Evolutionary conservation across 192 early-diverging fungal species (phyloP).

Genomic region (Linnemannia zychae): DNA sequence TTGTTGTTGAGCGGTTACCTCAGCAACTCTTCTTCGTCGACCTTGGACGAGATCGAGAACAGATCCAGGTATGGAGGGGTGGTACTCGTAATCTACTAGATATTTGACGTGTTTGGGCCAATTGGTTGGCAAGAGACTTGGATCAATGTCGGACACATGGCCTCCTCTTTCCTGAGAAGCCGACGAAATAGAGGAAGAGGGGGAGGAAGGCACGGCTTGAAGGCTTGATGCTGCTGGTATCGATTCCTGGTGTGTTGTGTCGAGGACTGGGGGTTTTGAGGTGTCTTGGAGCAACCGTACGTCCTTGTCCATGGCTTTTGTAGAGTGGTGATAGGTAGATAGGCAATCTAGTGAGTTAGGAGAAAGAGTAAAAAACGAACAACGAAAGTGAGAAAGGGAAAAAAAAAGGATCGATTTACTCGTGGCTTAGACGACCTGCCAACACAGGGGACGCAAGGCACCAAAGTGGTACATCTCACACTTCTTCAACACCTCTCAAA

Average conservation of each 20-base stretch:
- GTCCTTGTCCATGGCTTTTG: not conserved
- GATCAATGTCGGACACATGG: slow-evolving; percentile 33
- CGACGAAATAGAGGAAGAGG: not conserved
- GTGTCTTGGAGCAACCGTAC: not conserved
- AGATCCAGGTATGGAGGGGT: slow-evolving; percentile 20
- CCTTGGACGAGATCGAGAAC: slow-evolving; percentile 44
- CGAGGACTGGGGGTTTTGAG: not conserved
- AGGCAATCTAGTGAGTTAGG: not conserved
- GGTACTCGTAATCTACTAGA: slow-evolving; percentile 48
- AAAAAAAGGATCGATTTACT: not conserved
- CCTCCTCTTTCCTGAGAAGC: not conserved
- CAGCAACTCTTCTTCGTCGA: not conserved
- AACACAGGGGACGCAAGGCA: no score
- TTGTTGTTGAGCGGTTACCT: not conserved
- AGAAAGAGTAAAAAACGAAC: not conserved
- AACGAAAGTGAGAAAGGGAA: not conserved
- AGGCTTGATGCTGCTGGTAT: not conserved
- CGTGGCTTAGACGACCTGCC: no score
- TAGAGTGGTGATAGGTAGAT: not conserved
- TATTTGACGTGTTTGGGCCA: slow-evolving; percentile 53
- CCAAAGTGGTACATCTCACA: not conserved
- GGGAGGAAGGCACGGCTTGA: not conserved
- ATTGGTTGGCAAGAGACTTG: slow-evolving; percentile 23
- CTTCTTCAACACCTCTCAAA: slow-evolving; percentile 7
- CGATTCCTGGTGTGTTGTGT: not conserved